These are phyloP conservation scores for Phaeosphaeriaceae sp. DNA, from an alignment of 2,329 filamentous ascomycete species.

Conservation along the genomic window DNA sequence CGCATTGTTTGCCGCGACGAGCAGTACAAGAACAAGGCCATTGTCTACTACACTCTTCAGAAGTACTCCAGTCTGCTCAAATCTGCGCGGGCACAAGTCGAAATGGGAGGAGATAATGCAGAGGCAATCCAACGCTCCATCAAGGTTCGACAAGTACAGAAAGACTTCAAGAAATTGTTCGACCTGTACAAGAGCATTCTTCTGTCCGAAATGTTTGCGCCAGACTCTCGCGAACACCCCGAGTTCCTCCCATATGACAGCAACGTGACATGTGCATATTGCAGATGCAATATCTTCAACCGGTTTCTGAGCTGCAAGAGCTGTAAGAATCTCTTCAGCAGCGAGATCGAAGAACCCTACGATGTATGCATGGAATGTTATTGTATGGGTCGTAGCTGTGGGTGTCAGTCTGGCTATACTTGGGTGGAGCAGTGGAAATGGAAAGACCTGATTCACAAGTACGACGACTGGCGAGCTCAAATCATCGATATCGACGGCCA, in stretches of 20 bases:
- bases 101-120: slow-evolving; percentile 49
- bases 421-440: slow-evolving; percentile 96
- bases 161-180: slow-evolving; percentile 84
- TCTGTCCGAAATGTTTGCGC: slow-evolving; percentile 84
- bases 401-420: slow-evolving; percentile 80
- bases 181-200: slow-evolving; percentile 78
- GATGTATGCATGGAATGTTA: slow-evolving; percentile 99
- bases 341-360: slow-evolving; percentile 82
- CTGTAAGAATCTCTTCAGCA: slow-evolving; percentile 72
- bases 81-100: slow-evolving; percentile 65
- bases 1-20: slow-evolving; percentile 94
- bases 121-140: slow-evolving; percentile 47
- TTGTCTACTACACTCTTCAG: slow-evolving; percentile 84
- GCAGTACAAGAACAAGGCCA: slow-evolving; percentile 98
- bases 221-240: slow-evolving; percentile 70
- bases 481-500: slow-evolving; percentile 75
- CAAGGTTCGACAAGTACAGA: slow-evolving; percentile 73
- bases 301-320: slow-evolving; percentile 90
- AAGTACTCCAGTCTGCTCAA: slow-evolving; percentile 72
- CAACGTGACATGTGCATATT: slow-evolving; percentile 94
- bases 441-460: slow-evolving; percentile 76
- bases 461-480: slow-evolving; percentile 82
- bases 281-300: slow-evolving; percentile 96
- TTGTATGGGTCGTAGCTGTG: slow-evolving; percentile 93
- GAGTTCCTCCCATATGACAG: slow-evolving; percentile 86